A percentile compares a stretch with the other conserved stretches of the same genome.
Evolutionary conservation across 768 basidiomycete genomes (phyloP).

Genomic region (Rhizopogon roseolus): DNA sequence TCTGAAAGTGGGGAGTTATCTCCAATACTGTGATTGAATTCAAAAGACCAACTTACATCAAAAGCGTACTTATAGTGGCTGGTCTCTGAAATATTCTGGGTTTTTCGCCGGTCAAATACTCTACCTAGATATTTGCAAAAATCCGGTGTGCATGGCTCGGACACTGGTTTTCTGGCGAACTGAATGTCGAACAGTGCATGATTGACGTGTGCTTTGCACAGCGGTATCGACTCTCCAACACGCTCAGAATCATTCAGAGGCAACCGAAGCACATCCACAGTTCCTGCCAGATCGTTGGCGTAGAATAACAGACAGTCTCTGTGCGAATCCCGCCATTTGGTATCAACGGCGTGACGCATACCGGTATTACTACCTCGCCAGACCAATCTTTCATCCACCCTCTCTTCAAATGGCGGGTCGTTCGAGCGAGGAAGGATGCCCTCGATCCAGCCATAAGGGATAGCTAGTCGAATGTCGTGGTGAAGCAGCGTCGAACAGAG

Average conservation of each 20-base stretch:
- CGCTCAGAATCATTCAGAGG: conserved; percentile 18
- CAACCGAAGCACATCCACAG: conserved; percentile 33
- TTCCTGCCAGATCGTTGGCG: conserved; percentile 36
- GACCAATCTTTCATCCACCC: conserved; percentile 26
- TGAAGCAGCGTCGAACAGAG: conserved; percentile 24
- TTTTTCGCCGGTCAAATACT: neutral
- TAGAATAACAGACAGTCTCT: conserved; percentile 42
- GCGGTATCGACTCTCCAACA: conserved; percentile 29
- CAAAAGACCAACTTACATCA: conserved; percentile 30
- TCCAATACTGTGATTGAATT: neutral
- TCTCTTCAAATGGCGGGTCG: neutral
- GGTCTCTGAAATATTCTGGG: conserved; percentile 38
- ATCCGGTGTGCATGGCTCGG: conserved; percentile 10
- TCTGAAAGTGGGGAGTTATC: neutral
- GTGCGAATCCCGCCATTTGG: conserved; percentile 48
- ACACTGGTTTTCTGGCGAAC: conserved; percentile 16
- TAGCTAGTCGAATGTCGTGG: neutral
- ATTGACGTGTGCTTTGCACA: conserved; percentile 39
- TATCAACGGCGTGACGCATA: conserved; percentile 34
- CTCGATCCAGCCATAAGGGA: conserved; percentile 8
- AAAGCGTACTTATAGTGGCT: conserved; percentile 51
- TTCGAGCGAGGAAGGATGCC: conserved; percentile 18
- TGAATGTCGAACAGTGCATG: conserved; percentile 52
- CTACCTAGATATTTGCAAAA: conserved; percentile 41
- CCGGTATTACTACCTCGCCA: conserved; percentile 81